These are phyloP conservation scores for Talaromyces sp. DNA, from an alignment of 2,329 filamentous ascomycete genomes.

Conservation along the genomic window DNA sequence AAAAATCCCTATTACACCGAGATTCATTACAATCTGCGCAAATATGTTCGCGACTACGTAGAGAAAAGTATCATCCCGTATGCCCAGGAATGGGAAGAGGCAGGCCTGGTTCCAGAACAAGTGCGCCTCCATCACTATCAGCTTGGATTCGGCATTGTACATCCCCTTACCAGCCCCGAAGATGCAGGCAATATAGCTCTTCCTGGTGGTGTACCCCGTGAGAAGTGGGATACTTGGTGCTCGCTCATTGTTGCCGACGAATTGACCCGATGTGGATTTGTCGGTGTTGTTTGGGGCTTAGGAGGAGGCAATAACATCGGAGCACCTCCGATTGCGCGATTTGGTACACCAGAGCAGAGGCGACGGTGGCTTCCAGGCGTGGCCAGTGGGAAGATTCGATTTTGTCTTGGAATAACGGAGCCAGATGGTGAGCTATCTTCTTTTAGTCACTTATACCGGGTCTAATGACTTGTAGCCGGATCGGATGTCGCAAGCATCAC, in stretches of 20 bases:
- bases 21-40: constrained; percentile 58
- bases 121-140: constrained; percentile 39
- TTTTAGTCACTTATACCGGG: background rate
- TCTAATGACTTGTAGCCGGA: constrained; percentile 41
- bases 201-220: constrained; percentile 46
- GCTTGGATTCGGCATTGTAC: constrained; percentile 39
- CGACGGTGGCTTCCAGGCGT: constrained; percentile 57
- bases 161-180: constrained; percentile 35
- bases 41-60: constrained; percentile 57
- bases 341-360: constrained; percentile 60
- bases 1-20: constrained; percentile 59
- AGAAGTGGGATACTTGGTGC: constrained; percentile 57
- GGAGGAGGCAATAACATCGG: constrained; percentile 62
- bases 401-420: constrained; percentile 65
- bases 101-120: constrained; percentile 49
- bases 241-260: constrained; percentile 57
- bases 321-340: constrained; percentile 60
- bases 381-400: constrained; percentile 57
- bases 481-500: constrained; percentile 63
- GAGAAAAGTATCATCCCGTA: constrained; percentile 57
- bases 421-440: constrained; percentile 47
- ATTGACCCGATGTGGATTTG: constrained; percentile 52
- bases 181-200: constrained; percentile 41
- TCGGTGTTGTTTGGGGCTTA: constrained; percentile 57
- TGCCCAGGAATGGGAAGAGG: constrained; percentile 63